Evolutionary conservation across 73 alveolate genomes (phyloP), one percentile per base, ranked within the genome.

Genomic region (Breviolum minutum): DNA sequence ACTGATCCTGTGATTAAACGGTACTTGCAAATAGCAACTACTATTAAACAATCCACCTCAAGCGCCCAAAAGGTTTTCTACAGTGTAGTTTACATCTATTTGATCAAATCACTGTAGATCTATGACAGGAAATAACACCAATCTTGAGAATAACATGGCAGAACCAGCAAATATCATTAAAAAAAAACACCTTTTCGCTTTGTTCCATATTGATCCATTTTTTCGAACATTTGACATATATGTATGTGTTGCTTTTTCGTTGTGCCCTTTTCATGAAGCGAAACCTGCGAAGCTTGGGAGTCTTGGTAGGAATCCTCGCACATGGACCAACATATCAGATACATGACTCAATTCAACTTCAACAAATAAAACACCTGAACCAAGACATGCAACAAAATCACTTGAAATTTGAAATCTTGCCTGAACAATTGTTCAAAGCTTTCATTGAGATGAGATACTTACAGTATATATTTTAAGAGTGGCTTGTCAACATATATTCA

Each of bases 231-330:
- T 5, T 2, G 40, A n/a, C 32, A 71, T 71, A 11, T 13, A 54
- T 8, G 13, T 13, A 13, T 5, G 32, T 7, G 9, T 71, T 71
- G 81, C 32, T 17, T 12, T 19, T 54, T 8, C 82, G 1, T 32
- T 13, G 82, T 20, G n/a, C 30, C 82, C 40, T 11, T 32, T 8
- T 11, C 82, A 20, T n/a, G 63, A 17, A 66, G 74, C 63, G 54
- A 40, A 40, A 29, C 87, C 87, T 79, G 87, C n/a, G 87, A 79
- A 6, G 87, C 66, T 24, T 79, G 87, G 87, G 71, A 20, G 54
- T 82, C 91, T 48, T 82, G 91, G 71, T 82, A 82, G 71, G 91
- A 82, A 19, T 82, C 91, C 62, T 82, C 48, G 26, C 26, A 32
- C 10, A 71, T 20, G 32, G 82, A n/a, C n/a, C n/a, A n/a, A n/a